A percentile compares a stretch with the other conserved stretches of the same genome.
Evolutionary conservation across 257 asterid species (phyloP).

Genomic region (Scutellaria baicalensis): DNA sequence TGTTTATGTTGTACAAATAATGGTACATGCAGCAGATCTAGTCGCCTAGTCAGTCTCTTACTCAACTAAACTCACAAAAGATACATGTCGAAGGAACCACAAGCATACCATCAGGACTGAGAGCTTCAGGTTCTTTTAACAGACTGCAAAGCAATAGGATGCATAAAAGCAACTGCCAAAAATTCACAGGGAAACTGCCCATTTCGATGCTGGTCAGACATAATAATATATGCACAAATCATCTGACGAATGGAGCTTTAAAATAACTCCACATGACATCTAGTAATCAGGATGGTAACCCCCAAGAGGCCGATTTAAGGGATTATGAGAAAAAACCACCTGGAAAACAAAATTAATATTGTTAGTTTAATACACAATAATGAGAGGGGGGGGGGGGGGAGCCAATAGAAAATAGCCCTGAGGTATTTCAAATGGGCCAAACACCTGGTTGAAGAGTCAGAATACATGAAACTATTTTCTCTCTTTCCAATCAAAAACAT

Average conservation of each 20-base stretch:
- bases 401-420: neutral
- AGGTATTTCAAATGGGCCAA: neutral
- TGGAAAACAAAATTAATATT: slow-evolving; percentile 9
- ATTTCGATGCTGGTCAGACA: slow-evolving; percentile 41
- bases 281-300: slow-evolving; percentile 18
- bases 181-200: slow-evolving; percentile 40
- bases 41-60: neutral
- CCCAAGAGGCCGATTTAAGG: slow-evolving; percentile 16
- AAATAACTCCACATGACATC: slow-evolving; percentile 29
- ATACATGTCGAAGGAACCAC: neutral
- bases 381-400: neutral
- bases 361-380: neutral
- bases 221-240: slow-evolving; percentile 30
- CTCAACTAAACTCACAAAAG: neutral
- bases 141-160: slow-evolving; percentile 33
- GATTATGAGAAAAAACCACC: slow-evolving; percentile 21
- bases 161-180: slow-evolving; percentile 37
- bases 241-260: slow-evolving; percentile 26
- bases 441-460: neutral
- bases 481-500: neutral
- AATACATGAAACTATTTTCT: neutral
- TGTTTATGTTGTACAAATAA: neutral
- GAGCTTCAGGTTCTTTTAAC: slow-evolving; percentile 36
- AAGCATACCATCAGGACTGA: slow-evolving; percentile 70
- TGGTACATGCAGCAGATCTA: neutral